These are phyloP conservation scores for Sphagnum contortum DNA, from an alignment of 225 moss, liverwort and hornwort species.

Conservation along the genomic window DNA sequence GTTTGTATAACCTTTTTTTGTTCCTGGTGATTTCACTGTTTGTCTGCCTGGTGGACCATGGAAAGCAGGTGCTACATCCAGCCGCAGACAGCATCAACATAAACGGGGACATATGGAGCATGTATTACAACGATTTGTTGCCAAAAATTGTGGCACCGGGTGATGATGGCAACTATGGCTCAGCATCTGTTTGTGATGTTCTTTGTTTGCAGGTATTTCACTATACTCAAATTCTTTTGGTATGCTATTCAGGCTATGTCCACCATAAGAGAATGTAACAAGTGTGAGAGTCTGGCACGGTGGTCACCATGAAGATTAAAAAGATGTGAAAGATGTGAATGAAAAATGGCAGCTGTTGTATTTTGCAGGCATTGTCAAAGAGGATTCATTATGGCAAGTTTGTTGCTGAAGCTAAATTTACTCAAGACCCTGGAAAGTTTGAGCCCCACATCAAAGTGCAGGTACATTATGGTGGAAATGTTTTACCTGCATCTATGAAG, in stretches of 20 bases:
- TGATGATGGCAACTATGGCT: slow-evolving; percentile 93
- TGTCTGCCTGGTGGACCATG: too few relatives aligned
- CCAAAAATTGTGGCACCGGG: slow-evolving; percentile 60
- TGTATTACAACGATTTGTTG: slow-evolving; percentile 72
- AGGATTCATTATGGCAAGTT: slow-evolving; percentile 97
- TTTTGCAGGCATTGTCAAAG: slow-evolving; percentile 71
- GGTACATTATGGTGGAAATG: slow-evolving; percentile 24
- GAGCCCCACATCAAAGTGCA: slow-evolving; percentile 61
- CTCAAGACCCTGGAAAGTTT: slow-evolving; percentile 50
- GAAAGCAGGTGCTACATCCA: slow-evolving; percentile 57
- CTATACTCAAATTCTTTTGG: not conserved
- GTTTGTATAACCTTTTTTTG: too few relatives aligned
- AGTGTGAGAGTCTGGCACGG: too few relatives aligned
- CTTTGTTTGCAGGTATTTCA: slow-evolving; percentile 71
- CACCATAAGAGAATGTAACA: too few relatives aligned
- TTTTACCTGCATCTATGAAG: too few relatives aligned
- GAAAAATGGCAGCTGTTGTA: too few relatives aligned
- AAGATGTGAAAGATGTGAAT: too few relatives aligned
- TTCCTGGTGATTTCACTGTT: too few relatives aligned
- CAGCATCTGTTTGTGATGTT: slow-evolving; percentile 78
- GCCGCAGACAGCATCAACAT: slow-evolving; percentile 78
- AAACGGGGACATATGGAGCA: slow-evolving; percentile 57
- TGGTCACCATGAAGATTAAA: too few relatives aligned
- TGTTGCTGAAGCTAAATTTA: slow-evolving; percentile 93
- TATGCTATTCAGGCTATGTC: not conserved